Base-by-base conservation (phyloP, 495 filamentous ascomycete species). In the Chaetomium fimeti region DNA sequence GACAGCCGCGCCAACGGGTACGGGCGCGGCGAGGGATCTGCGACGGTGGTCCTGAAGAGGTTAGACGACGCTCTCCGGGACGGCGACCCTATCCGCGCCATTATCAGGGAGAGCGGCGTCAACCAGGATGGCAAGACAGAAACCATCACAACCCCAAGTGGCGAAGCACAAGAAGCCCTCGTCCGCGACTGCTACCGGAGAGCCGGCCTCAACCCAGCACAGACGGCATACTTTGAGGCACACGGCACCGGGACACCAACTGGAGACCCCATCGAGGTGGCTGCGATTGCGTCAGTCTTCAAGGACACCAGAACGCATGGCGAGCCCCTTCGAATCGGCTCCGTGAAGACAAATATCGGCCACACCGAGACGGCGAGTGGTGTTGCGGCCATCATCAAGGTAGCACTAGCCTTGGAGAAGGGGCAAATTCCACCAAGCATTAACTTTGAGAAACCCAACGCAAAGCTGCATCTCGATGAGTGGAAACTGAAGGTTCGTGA, bases 1-100 rank as follows among this genome's bases (percentile, higher is more conserved):
- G 85, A 88, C 61, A 74, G 76, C 0, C 61, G 67, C 0, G 89
- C 87, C 0, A 78, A 88, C 68, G 89, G 89, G 0, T 91, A 88
- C 69, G 89, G 52, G 1, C 84, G 89, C 24, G 81, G 87, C 32
- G 84, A 83, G 22, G 79, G 90, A 3, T 84, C 74, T 0, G 81
- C 75, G 5, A 80, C 80, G 0, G 43, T 90, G 0, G 75, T 82
- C 9, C 61, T 92, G 3, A 92, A 91, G 70, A 72, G 72, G 18
- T 77, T 90, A 72, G 80, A 40, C 47, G 80, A 85, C 47, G 89
- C 84, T 0, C 60, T 84, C 4, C 66, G 72, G 7, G 82, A 83
- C 63, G 77, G 79, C 4, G 78, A 85, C 63, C 81, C 82, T 0
- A 86, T 91, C 32, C 79, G 87, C 20, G 83, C 79, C 20, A 73